Base-by-base conservation (phyloP, 148 eudicot genomes). In the Rhododendron ovatum region DNA sequence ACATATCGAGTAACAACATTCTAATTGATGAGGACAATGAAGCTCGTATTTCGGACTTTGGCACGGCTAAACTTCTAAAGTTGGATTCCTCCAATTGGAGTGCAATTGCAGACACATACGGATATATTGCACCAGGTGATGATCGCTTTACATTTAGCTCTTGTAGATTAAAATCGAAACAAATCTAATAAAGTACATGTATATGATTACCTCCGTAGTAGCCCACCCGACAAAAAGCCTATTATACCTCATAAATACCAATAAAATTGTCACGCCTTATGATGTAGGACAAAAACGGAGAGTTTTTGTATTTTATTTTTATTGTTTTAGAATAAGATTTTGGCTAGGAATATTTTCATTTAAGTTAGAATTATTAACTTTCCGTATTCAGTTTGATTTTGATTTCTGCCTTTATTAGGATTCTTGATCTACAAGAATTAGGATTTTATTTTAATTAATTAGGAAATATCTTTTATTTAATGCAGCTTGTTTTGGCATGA, bases 1-100 rank as follows among this genome's bases (percentile, higher is more conserved):
- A 81, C 67, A 51, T 53, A 50, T 81, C 83, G 0, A 81, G 83
- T 47, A 55, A 35, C 7, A 57, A 81, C 7, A 2, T 81, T 35
- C 8, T 81, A 48, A 1, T 81, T 15, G 71, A 81, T 35, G 24
- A 33, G 13, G 28, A 81, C 18, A 33, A 55, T 4, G 83, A 81
- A 48, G 83, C 83, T 17, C 45, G 26, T 20, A 8, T 81, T 20
- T 81, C 71, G 1, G 71, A 81, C 83, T 81, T 80, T 81, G 83
- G 65, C 67, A 81, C 43, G 0, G 67, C 83, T 53, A 81, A 53
- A 4, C 24, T 81, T 55, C 13, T 81, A 14, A 81, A 81, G 83
- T 41, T 20, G 22, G 83, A 55, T 20, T 81, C 71, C 5, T 81
- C 83, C 30, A 79, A 79, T 79, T 79, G 55, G 47, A 80, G 41